Evolutionary conservation across 2,329 filamentous ascomycete species (phyloP).

Genomic region (Chrysosporium queenslandicum): DNA sequence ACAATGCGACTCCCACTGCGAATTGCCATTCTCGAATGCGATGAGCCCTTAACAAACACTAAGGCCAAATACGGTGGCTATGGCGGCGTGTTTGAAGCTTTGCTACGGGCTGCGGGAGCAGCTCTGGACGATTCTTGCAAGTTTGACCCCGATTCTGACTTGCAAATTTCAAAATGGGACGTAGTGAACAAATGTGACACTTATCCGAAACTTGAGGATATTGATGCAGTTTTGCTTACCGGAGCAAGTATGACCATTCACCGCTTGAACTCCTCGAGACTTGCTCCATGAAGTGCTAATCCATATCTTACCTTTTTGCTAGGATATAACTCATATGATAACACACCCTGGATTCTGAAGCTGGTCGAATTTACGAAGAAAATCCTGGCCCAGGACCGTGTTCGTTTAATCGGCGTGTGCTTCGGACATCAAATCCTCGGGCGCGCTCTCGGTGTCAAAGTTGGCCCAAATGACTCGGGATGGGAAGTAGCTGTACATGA

Average conservation of each 20-base stretch:
- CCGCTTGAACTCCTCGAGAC: not conserved
- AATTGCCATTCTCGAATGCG: slow-evolving; percentile 81
- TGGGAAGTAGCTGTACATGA: slow-evolving; percentile 75
- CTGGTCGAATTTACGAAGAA: slow-evolving; percentile 58
- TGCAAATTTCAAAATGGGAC: slow-evolving; percentile 58
- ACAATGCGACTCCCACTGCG: slow-evolving; percentile 47
- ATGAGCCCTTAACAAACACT: slow-evolving; percentile 59
- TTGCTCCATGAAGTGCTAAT: not conserved
- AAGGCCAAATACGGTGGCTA: slow-evolving; percentile 60
- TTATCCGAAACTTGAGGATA: slow-evolving; percentile 61
- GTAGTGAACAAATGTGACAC: slow-evolving; percentile 54
- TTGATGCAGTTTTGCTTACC: slow-evolving; percentile 76
- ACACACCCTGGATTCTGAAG: slow-evolving; percentile 63
- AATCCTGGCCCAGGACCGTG: slow-evolving; percentile 52
- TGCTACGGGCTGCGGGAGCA: slow-evolving; percentile 48
- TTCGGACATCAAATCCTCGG: slow-evolving; percentile 82
- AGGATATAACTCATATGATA: slow-evolving; percentile 63
- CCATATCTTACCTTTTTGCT: not conserved
- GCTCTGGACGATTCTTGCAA: slow-evolving; percentile 31
- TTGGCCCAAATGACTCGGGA: slow-evolving; percentile 56
- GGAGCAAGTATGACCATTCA: slow-evolving; percentile 47
- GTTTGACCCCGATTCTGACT: slow-evolving; percentile 30
- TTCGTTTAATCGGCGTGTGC: slow-evolving; percentile 69
- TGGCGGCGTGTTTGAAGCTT: slow-evolving; percentile 55
- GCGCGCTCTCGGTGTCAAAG: slow-evolving; percentile 57